These are phyloP conservation scores for Sporothrix euskadiensis DNA, from an alignment of 2,329 filamentous ascomycete genomes.

Conservation along the genomic window DNA sequence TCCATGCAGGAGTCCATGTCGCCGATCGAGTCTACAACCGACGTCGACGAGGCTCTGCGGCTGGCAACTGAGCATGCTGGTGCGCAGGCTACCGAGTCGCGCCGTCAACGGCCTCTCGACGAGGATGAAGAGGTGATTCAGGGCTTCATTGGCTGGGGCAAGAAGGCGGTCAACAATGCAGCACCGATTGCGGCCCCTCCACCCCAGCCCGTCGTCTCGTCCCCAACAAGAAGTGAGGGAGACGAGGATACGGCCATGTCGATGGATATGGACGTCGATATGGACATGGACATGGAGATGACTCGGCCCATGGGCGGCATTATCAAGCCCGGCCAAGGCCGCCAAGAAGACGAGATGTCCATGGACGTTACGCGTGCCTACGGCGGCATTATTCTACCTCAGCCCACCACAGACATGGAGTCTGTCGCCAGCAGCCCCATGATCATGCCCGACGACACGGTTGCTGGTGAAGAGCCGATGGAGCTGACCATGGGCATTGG, in stretches of 20 bases:
- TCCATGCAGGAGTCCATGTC: constrained; percentile 52
- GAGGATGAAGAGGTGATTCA: constrained; percentile 70
- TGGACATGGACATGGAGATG: constrained; percentile 48
- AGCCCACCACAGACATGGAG: constrained; percentile 30
- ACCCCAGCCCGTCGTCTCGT: constrained; percentile 31
- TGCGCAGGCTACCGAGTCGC: constrained; percentile 30
- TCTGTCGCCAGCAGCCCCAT: constrained; percentile 35
- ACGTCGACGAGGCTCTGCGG: constrained; percentile 74
- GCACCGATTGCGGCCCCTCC: not conserved
- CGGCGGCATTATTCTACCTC: constrained; percentile 69
- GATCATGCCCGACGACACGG: constrained; percentile 57
- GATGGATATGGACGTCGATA: constrained; percentile 49
- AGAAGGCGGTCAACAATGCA: constrained; percentile 50
- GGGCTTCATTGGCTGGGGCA: constrained; percentile 71
- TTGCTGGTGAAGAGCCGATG: constrained; percentile 55
- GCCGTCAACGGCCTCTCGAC: constrained; percentile 62
- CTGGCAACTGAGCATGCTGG: constrained; percentile 74
- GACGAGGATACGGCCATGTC: constrained; percentile 48
- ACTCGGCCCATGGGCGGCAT: constrained; percentile 50
- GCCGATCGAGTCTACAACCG: constrained; percentile 66
- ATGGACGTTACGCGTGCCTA: constrained; percentile 91
- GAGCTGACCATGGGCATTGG: constrained; percentile 81
- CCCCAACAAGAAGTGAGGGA: not conserved
- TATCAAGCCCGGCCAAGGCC: constrained; percentile 34
- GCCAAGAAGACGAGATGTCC: constrained; percentile 64